phyloP scores from a whole-genome alignment of 169 alveolate species.

The Eimeria acervulina region DNA sequence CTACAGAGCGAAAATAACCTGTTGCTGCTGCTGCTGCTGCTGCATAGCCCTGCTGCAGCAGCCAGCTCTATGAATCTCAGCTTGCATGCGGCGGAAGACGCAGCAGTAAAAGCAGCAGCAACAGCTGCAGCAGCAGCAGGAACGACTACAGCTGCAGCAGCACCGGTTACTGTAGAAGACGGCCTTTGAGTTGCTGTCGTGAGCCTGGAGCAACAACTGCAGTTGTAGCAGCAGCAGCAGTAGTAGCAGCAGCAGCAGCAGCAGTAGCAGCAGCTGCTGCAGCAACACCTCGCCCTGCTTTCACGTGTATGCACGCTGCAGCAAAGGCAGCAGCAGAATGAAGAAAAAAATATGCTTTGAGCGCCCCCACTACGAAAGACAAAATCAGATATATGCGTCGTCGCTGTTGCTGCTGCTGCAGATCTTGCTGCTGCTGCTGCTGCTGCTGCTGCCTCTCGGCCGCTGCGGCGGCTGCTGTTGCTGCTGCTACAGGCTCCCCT shows the following conservation, averaged over 20 bases:
- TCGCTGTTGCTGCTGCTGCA: neutral
- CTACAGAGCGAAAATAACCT: neutral
- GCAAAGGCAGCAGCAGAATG: neutral
- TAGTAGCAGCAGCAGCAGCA: too few relatives aligned
- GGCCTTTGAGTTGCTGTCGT: neutral
- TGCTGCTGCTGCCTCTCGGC: conserved; percentile 7
- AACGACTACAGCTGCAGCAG: too few relatives aligned
- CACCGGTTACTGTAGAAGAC: neutral
- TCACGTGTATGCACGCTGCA: conserved; percentile 6
- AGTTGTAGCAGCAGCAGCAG: too few relatives aligned
- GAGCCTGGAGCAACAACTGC: neutral
- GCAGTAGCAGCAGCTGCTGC: conserved; percentile 1
- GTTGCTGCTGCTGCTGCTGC: conserved; percentile 67
- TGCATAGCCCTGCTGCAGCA: conserved; percentile 12
- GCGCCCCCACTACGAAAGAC: neutral
- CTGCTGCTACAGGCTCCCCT: neutral
- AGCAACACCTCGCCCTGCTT: neutral
- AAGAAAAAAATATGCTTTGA: neutral
- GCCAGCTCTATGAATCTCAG: neutral
- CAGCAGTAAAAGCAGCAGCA: neutral
- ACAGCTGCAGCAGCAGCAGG: neutral
- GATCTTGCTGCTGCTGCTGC: neutral
- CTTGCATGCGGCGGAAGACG: neutral
- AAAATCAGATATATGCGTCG: neutral
- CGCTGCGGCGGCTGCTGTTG: neutral